phyloP scores from a whole-genome alignment of 2,329 filamentous ascomycete genomes.

The Trichoderma harzianum region DNA sequence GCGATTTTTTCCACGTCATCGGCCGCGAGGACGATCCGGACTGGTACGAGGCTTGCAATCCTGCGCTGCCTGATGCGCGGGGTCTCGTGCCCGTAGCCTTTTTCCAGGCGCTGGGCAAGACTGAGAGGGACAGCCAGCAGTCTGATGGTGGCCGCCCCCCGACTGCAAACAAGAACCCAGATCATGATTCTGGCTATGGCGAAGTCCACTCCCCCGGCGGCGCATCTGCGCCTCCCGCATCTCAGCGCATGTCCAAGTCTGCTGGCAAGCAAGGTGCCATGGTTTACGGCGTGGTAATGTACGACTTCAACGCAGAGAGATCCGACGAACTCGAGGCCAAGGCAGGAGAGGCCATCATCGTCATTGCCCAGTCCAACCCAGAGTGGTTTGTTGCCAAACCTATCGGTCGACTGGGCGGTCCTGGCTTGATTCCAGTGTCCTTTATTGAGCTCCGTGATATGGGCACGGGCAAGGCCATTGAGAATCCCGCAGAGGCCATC shows the following conservation, averaged over 20 bases:
- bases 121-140: constrained; percentile 80
- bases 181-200: constrained; percentile 85
- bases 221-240: constrained; percentile 26
- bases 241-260: constrained; percentile 50
- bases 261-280: constrained; percentile 64
- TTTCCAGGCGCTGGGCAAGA: constrained; percentile 90
- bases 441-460: constrained; percentile 97
- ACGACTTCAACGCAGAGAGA: constrained; percentile 91
- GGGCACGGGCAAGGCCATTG: constrained; percentile 76
- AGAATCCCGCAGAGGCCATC: constrained; percentile 81
- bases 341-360: constrained; percentile 92
- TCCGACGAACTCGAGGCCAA: constrained; percentile 96
- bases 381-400: constrained; percentile 99
- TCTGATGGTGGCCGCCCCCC: constrained; percentile 54
- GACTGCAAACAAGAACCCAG: constrained; percentile 56
- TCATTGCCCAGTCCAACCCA: constrained; percentile 96
- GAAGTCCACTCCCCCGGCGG: constrained; percentile 24
- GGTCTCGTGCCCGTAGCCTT: constrained; percentile 91
- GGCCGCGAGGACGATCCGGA: constrained; percentile 89
- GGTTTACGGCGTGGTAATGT: constrained; percentile 96
- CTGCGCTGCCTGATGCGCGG: constrained; percentile 77
- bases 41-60: constrained; percentile 99
- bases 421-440: constrained; percentile 90
- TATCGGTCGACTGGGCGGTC: constrained; percentile 94
- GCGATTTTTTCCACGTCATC: constrained; percentile 98